Conservation (phyloP, 2,329 filamentous ascomycete genomes). For the Alternaria ethzedia region DNA sequence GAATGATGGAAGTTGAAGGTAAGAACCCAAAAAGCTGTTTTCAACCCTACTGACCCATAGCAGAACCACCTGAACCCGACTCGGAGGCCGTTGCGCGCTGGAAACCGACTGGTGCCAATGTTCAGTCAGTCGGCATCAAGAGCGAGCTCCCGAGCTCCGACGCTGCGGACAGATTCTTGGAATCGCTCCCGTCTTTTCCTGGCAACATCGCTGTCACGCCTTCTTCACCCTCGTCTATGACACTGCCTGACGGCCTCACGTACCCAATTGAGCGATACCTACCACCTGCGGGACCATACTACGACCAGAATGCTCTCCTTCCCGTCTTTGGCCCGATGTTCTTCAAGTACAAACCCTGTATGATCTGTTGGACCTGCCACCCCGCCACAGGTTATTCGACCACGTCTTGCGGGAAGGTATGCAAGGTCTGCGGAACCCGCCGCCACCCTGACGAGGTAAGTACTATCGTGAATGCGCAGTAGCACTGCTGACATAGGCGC, state of each 20-base stretch:
- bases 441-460: not conserved
- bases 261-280: not conserved
- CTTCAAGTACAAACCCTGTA: not conserved
- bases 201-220: not conserved
- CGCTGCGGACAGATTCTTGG: not conserved
- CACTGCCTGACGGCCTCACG: not conserved
- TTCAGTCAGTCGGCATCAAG: not conserved
- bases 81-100: not conserved
- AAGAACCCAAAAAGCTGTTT: no score
- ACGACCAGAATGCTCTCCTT: not conserved
- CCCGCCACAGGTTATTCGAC: not conserved
- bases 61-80: not conserved
- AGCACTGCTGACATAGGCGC: not conserved
- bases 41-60: not conserved
- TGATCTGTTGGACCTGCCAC: not conserved
- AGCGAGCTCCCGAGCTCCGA: not conserved
- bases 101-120: not conserved
- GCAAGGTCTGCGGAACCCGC: not conserved
- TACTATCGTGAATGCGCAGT: accelerated
- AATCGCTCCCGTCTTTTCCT: not conserved
- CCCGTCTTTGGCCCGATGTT: not conserved
- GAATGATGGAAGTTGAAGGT: not conserved
- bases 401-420: not conserved
- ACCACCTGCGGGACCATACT: not conserved
- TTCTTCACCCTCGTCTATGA: not conserved